Evolutionary conservation across 148 eudicot species (phyloP), one percentile per base, ranked within the genome.

Genomic region (Silene latifolia): DNA sequence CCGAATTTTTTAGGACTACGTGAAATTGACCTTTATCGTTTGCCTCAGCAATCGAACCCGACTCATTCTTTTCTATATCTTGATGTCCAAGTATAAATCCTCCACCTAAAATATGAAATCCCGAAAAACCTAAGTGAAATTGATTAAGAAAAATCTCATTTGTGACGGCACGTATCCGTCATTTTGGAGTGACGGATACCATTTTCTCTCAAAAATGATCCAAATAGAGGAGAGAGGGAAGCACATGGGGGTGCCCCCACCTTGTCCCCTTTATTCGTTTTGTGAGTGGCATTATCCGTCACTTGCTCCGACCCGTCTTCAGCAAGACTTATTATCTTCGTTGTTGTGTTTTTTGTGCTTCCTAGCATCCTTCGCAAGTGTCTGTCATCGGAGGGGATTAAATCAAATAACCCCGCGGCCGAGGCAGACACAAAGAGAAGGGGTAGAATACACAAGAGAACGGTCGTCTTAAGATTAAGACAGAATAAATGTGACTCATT

Each of bases 21-120:
- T 80, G 76, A 93, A 97, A 92, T 8, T 32, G 8, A 0, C 98
- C 98, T 13, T 39, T 9, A 42, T 11, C 76, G 2, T 72, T 17
- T 4, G 86, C 82, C 48, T 86, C 77, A 11, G 25, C 74, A 0
- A 68, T 39, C 4, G 17, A 44, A n/a, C 20, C 77, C 44, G 58
- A 5, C 60, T 71, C 25, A 8, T 10, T 59, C 25, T 67, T 60
- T 35, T 9, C 27, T 18, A 27, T 9, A 51, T 51, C 9, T 12
- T 10, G 56, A 15, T 18, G 56, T 51, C 39, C 35, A 0, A 63
- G 12, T 11, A 47, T 46, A 67, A 66, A 7, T 11, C 72, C 72
- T n/a, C 78, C 72, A 11, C 20, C 7, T n/a, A 42, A 3, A 10
- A 0, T 2, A 67, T 4, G 2, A 62, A 59, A 60, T 23, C 27